Evolutionary conservation across 2,329 filamentous ascomycete species (phyloP).

Genomic region (Pestalotiopsis sp.): DNA sequence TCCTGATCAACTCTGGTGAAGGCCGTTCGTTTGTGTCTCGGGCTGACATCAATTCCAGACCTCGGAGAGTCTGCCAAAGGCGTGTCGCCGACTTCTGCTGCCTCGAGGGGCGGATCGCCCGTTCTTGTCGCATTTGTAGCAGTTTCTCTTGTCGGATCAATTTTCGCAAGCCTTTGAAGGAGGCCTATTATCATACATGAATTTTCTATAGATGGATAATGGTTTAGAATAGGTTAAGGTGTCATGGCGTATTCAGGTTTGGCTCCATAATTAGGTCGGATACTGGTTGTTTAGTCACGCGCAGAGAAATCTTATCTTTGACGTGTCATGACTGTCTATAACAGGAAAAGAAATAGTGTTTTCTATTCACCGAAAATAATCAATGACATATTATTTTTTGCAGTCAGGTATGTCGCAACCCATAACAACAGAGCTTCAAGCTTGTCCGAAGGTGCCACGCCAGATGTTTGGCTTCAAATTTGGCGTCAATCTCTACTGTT

Average conservation of each 20-base stretch:
- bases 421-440: too few species aligned
- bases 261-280: background rate
- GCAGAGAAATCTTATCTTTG: background rate
- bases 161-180: background rate
- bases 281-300: background rate
- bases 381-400: too few species aligned
- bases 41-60: conserved; percentile 10
- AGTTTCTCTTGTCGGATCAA: background rate
- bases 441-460: too few species aligned
- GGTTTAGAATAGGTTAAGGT: background rate
- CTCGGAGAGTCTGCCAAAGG: conserved; percentile 58
- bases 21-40: background rate
- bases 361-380: too few species aligned
- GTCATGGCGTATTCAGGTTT: background rate
- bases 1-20: background rate
- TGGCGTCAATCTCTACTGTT: too few species aligned
- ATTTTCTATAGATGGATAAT: background rate
- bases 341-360: too few species aligned
- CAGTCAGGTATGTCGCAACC: too few species aligned
- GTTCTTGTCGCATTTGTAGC: background rate
- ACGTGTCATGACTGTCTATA: too few species aligned
- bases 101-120: background rate
- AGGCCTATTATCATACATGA: background rate
- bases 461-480: too few species aligned
- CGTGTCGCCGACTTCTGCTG: conserved; percentile 33